phyloP scores from a whole-genome alignment of 768 basidiomycete species.

The Suillus discolor region DNA sequence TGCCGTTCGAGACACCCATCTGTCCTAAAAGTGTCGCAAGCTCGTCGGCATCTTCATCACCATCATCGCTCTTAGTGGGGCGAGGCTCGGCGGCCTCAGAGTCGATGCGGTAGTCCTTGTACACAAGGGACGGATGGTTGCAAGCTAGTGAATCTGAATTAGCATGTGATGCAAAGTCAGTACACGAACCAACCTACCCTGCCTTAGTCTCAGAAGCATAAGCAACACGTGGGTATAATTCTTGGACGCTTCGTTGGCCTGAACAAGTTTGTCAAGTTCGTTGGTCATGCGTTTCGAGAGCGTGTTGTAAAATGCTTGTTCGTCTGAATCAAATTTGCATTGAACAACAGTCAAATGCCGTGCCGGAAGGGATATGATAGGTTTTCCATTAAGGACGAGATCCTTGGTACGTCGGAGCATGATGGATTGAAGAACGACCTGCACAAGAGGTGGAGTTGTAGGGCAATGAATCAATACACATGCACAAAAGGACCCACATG shows the following conservation, averaged over 20 bases:
- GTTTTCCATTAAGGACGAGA: conserved; percentile 73
- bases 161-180: conserved; percentile 1
- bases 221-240: conserved; percentile 74
- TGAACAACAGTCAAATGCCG: conserved; percentile 70
- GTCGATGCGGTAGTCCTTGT: conserved; percentile 74
- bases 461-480: background rate
- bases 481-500: conserved; percentile 50
- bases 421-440: conserved; percentile 81
- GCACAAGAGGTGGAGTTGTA: background rate
- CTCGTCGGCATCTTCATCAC: conserved; percentile 68
- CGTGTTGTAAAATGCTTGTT: conserved; percentile 77
- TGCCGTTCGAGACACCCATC: conserved; percentile 57
- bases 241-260: conserved; percentile 48
- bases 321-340: conserved; percentile 77
- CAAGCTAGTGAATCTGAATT: conserved; percentile 58
- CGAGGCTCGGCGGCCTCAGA: conserved; percentile 75
- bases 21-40: conserved; percentile 74
- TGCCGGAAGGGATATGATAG: conserved; percentile 77
- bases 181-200: conserved; percentile 57
- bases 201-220: conserved; percentile 79
- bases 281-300: conserved; percentile 69
- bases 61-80: conserved; percentile 50
- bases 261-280: conserved; percentile 68
- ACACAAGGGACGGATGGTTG: conserved; percentile 84
- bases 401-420: conserved; percentile 91